Evolutionary conservation across 129 eudicot genomes (phyloP).

Genomic region (Saposhnikovia divaricata): DNA sequence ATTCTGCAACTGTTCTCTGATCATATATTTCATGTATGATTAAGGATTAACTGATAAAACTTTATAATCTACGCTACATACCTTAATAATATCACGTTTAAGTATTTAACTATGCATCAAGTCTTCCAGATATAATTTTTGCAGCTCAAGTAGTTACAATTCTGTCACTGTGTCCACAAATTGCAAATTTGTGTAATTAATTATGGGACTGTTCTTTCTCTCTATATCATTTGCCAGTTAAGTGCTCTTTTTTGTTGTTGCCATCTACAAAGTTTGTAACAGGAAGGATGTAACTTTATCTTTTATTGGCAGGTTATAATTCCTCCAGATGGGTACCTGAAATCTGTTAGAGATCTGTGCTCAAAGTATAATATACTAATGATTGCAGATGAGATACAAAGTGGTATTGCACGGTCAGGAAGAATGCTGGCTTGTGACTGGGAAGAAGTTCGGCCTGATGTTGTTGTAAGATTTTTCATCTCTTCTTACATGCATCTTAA

Average conservation of each 20-base stretch:
- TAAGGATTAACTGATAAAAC: neutral
- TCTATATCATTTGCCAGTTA: neutral
- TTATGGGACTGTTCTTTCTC: neutral
- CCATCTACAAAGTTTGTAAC: neutral
- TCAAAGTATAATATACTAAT: slow-evolving; percentile 67
- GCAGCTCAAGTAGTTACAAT: neutral
- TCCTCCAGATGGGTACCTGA: slow-evolving; percentile 89
- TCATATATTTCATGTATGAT: neutral
- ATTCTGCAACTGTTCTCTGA: slow-evolving; percentile 1
- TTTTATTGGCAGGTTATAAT: slow-evolving; percentile 59
- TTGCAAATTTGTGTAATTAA: neutral
- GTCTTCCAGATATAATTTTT: neutral
- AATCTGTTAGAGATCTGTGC: slow-evolving; percentile 92
- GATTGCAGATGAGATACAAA: slow-evolving; percentile 99
- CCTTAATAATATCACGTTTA: neutral
- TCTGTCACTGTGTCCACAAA: neutral
- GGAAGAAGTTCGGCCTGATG: slow-evolving; percentile 92
- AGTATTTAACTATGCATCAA: neutral
- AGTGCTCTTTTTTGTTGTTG: neutral
- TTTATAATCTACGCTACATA: neutral
- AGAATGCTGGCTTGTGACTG: slow-evolving; percentile 94
- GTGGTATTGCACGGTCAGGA: slow-evolving; percentile 94
- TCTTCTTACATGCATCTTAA: neutral
- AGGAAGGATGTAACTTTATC: neutral
- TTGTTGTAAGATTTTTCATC: slow-evolving; percentile 53